Conservation (phyloP, 164 flowering plant genomes). For the Liriodendron chinense region DNA sequence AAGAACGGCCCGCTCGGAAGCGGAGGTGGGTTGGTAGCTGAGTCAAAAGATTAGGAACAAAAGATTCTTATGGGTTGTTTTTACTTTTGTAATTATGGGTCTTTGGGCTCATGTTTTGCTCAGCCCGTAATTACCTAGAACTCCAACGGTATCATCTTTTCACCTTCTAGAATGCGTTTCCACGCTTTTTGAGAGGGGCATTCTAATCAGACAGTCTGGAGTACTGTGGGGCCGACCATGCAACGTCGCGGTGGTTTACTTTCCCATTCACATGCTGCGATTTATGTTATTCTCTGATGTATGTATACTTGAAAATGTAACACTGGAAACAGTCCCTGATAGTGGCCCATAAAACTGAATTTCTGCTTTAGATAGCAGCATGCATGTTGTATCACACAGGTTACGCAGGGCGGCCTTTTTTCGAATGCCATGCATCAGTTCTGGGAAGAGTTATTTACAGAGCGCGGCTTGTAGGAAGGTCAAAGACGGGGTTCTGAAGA, state of each 20-base stretch:
- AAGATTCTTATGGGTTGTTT: background rate
- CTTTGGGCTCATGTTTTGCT: slow-evolving; percentile 4
- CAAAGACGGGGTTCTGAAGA: background rate
- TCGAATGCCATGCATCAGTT: slow-evolving; percentile 2
- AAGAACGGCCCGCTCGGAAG: slow-evolving; percentile 89
- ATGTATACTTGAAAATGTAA: slow-evolving; percentile 32
- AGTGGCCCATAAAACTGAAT: slow-evolving; percentile 22
- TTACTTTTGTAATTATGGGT: background rate
- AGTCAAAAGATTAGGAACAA: background rate
- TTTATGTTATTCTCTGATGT: slow-evolving; percentile 16
- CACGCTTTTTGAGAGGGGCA: background rate
- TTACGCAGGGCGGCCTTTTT: slow-evolving; percentile 4
- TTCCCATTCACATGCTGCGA: slow-evolving; percentile 20
- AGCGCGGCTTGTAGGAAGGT: background rate
- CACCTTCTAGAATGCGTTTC: background rate
- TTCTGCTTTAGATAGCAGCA: slow-evolving; percentile 2
- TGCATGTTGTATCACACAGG: slow-evolving; percentile 7
- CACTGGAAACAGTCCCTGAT: slow-evolving; percentile 24
- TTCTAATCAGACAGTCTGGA: background rate
- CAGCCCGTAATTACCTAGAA: background rate
- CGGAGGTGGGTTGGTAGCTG: slow-evolving; percentile 82
- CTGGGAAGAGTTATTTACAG: background rate
- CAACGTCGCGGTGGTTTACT: background rate
- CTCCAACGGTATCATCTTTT: background rate
- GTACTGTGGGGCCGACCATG: background rate